Evolutionary conservation across 495 filamentous ascomycete species (phyloP).

Genomic region (Xylaria venustula): DNA sequence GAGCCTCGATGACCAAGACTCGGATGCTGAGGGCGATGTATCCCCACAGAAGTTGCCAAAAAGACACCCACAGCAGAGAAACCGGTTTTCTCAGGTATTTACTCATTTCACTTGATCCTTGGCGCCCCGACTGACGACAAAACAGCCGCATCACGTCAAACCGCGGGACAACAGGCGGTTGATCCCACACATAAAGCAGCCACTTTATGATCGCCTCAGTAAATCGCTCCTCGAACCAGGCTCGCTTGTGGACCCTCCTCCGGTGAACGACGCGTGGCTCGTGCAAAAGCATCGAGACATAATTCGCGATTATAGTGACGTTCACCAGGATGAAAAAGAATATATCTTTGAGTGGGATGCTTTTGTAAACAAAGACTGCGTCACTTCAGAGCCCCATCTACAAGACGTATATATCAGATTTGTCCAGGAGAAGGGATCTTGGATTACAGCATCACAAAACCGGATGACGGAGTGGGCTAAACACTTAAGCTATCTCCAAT

Average conservation of each 20-base stretch:
- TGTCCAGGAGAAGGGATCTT: conserved; percentile 38
- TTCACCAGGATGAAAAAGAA: conserved; percentile 49
- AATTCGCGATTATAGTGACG: conserved; percentile 50
- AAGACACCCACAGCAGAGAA: conserved; percentile 15
- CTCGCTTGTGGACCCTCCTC: conserved; percentile 38
- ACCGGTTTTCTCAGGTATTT: conserved; percentile 19
- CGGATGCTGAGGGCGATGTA: conserved; percentile 21
- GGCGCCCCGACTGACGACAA: conserved; percentile 8
- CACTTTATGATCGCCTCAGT: conserved; percentile 50
- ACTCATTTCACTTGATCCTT: neutral
- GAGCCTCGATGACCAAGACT: conserved; percentile 23
- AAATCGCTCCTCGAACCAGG: conserved; percentile 48
- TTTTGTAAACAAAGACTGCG: conserved; percentile 43
- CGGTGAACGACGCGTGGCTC: conserved; percentile 49
- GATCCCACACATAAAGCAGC: conserved; percentile 48
- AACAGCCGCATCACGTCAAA: conserved; percentile 16
- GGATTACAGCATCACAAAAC: conserved; percentile 39
- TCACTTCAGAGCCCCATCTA: conserved; percentile 47
- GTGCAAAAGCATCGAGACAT: conserved; percentile 51
- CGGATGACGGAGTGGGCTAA: conserved; percentile 47
- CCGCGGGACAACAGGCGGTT: conserved; percentile 31
- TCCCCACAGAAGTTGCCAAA: conserved; percentile 31
- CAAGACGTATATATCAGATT: conserved; percentile 46
- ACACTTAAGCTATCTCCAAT: conserved; percentile 44
- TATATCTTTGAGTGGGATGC: conserved; percentile 52